phyloP scores from a whole-genome alignment of 2,329 filamentous ascomycete genomes.

The Herpotrichia juniperi region DNA sequence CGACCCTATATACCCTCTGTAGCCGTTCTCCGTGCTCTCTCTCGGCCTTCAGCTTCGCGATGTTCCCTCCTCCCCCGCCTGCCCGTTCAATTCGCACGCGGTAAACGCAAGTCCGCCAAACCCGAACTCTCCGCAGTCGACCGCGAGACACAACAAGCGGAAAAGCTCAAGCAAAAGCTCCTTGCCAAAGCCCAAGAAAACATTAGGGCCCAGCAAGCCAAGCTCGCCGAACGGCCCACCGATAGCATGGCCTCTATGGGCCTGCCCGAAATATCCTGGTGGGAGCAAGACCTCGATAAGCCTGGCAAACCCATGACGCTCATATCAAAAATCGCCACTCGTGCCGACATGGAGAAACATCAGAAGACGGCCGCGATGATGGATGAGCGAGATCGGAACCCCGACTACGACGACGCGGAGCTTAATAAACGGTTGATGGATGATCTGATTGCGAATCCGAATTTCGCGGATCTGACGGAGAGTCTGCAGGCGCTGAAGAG shows the following conservation, averaged over 20 bases:
- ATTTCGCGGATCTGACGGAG: conserved; percentile 33
- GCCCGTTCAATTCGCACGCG: conserved; percentile 23
- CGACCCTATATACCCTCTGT: conserved; percentile 33
- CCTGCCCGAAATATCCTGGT: conserved; percentile 29
- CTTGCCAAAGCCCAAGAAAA: neutral
- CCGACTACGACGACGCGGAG: conserved; percentile 34
- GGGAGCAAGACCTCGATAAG: conserved; percentile 36
- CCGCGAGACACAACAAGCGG: neutral
- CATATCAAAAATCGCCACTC: conserved; percentile 27
- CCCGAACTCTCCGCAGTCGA: neutral
- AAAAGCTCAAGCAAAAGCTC: neutral
- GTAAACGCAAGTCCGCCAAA: conserved; percentile 25
- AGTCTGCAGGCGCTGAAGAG: conserved; percentile 34
- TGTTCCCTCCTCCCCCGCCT: conserved; percentile 25
- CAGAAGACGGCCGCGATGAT: conserved; percentile 31
- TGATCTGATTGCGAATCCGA: conserved; percentile 34
- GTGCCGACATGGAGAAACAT: conserved; percentile 28
- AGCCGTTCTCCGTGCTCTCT: conserved; percentile 30
- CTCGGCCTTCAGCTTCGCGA: conserved; percentile 23
- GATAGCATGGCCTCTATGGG: conserved; percentile 27
- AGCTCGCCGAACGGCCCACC: conserved; percentile 10
- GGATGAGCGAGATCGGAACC: conserved; percentile 26
- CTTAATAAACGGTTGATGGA: conserved; percentile 34
- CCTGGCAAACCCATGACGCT: conserved; percentile 25
- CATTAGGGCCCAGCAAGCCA: neutral